Base-by-base conservation (phyloP, 2,329 filamentous ascomycete genomes). In the Botrytis galanthina region DNA sequence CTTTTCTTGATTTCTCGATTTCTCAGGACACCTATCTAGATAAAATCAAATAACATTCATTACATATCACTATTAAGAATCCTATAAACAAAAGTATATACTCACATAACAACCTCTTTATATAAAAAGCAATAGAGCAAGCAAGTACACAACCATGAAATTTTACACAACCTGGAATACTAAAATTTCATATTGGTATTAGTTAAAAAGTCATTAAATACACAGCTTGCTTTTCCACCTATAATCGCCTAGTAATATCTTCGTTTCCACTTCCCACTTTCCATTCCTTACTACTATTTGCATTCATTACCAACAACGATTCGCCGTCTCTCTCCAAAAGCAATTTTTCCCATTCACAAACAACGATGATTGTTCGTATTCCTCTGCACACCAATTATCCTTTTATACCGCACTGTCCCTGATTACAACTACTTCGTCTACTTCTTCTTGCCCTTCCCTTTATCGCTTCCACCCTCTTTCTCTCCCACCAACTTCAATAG, bases 401-500 rank as follows among this genome's bases (percentile, higher is more conserved):
- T 14, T 8, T 29, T 8, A 18, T 8, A 57, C 51, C 14, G 1
- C 51, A 57, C 51, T 9, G 7, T 4, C n/a, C n/a, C 18, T 29
- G 6, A 57, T 57, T 18, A 57, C 1, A 57, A 29, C 3, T 9
- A 3, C 51, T 29, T 18, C 14, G 0, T 51, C 26, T 67, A 67
- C 29, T 37, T 67, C 42, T 29, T 22, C 6, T 62, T 70, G 1
- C 35, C 51, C 29, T 61, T 62, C 1, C 39, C 54, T 14, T 59
- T 70, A 32, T 29, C 44, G 26, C 44, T 66, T 22, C 44, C 46
- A 37, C n/a, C 46, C 9, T 74, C 69, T 54, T 74, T 76, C 66
- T 73, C 75, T 63, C 76, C 70, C 4, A 80, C 54, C 48, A 80
- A 70, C 70, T 75, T 72, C 73, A 77, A 22, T 57, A 81, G 37